These are phyloP conservation scores for Panicum virgatum DNA, from an alignment of 202 grass and related monocot species.

Conservation along the genomic window DNA sequence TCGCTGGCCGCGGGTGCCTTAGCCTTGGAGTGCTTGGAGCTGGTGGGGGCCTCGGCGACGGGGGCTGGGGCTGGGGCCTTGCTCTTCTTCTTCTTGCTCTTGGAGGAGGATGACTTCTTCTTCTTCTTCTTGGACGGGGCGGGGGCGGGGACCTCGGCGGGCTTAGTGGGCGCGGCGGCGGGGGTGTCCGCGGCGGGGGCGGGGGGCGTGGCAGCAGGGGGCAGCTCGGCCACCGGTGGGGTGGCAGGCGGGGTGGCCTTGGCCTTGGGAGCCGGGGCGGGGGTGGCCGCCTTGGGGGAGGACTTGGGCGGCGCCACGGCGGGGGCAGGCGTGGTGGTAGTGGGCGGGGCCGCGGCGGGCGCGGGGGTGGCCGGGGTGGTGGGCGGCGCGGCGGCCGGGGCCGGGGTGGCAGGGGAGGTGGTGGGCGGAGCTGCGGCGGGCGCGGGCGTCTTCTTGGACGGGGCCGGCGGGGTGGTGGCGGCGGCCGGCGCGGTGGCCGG, in stretches of 20 bases:
- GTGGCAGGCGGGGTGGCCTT: conserved; percentile 37
- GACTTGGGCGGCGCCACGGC: conserved; percentile 24
- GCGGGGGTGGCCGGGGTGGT: conserved; percentile 23
- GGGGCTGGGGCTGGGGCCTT: conserved; percentile 52
- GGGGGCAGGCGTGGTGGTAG: conserved; percentile 21
- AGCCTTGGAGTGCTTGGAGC: conserved; percentile 25
- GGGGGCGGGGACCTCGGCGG: conserved; percentile 49
- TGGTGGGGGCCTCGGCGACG: conserved; percentile 33
- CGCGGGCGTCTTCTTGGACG: conserved; percentile 1
- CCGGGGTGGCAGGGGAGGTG: conserved; percentile 22
- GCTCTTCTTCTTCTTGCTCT: conserved; percentile 66
- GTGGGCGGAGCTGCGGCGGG: conserved; percentile 36
- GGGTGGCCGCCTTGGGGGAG: conserved; percentile 10
- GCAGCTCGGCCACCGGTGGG: background rate
- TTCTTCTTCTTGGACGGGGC: conserved; percentile 62
- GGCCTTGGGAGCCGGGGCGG: conserved; percentile 42
- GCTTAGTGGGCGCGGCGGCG: conserved; percentile 48
- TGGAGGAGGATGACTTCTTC: background rate
- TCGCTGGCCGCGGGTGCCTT: conserved; percentile 27
- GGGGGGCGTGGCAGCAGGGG: conserved; percentile 29
- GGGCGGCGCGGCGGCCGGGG: conserved; percentile 32
- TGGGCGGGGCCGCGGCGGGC: conserved; percentile 10
- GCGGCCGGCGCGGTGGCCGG: conserved; percentile 37
- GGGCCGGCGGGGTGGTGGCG: conserved; percentile 15
- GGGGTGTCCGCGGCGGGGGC: conserved; percentile 15